These are phyloP conservation scores for Colletotrichum lupini DNA, from an alignment of 2,329 filamentous ascomycete species.

Conservation along the genomic window DNA sequence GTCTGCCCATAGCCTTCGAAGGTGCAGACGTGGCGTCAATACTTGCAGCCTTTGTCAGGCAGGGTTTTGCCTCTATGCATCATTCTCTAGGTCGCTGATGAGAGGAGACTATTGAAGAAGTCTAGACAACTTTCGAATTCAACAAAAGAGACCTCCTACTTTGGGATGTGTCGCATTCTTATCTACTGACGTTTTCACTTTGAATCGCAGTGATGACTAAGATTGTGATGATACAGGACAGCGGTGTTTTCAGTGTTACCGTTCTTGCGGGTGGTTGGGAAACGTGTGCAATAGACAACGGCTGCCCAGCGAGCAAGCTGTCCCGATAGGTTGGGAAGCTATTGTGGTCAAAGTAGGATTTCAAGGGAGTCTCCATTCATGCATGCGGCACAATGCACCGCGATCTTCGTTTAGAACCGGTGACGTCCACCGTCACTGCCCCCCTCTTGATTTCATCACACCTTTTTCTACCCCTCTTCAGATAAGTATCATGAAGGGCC, in stretches of 20 bases:
- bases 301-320: conserved; percentile 11
- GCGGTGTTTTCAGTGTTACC: conserved; percentile 23
- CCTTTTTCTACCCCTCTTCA: background rate
- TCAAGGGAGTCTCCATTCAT: conserved; percentile 24
- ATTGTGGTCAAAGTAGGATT: conserved; percentile 12
- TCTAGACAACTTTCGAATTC: conserved; percentile 7
- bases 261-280: conserved; percentile 11
- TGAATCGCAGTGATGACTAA: conserved; percentile 26
- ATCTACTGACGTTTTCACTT: conserved; percentile 1
- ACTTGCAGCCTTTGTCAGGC: background rate
- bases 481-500: background rate
- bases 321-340: background rate
- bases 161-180: conserved; percentile 13
- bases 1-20: background rate
- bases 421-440: background rate
- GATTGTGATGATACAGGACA: conserved; percentile 16
- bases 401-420: conserved; percentile 9
- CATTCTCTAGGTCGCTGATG: background rate
- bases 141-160: background rate
- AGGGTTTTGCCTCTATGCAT: background rate
- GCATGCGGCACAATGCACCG: conserved; percentile 26
- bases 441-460: background rate
- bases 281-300: conserved; percentile 20
- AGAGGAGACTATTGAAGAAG: background rate
- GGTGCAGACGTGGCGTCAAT: conserved; percentile 3